Evolutionary conservation across 1,284 basidiomycete genomes (phyloP).

Genomic region (Cutaneotrichosporon daszewskae): DNA sequence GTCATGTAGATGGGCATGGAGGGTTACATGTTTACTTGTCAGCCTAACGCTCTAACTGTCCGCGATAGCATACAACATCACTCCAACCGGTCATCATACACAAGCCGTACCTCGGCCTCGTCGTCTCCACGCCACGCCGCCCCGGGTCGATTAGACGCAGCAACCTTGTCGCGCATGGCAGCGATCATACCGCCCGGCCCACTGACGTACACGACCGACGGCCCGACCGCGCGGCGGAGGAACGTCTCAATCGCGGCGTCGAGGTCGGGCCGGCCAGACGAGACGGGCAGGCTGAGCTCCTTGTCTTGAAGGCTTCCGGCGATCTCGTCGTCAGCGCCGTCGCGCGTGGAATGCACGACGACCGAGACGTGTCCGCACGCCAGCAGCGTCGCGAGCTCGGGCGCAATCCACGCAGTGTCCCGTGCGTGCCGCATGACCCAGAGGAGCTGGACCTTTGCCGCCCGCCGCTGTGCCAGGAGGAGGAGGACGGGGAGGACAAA

Average conservation of each 20-base stretch:
- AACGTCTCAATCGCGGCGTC: constrained; percentile 3
- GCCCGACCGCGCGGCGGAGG: constrained; percentile 1
- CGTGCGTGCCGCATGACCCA: constrained; percentile 23
- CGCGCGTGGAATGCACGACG: constrained; percentile 20
- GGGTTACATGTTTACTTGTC: too few relatives aligned
- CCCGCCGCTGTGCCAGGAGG: constrained; percentile 12
- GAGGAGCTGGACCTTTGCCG: constrained; percentile 20
- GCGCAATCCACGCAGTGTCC: constrained; percentile 25
- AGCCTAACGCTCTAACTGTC: constrained; percentile 3
- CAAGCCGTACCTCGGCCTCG: constrained; percentile 21
- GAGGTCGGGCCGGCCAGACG: background rate
- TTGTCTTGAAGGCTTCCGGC: background rate
- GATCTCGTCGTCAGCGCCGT: background rate
- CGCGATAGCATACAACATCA: constrained; percentile 6
- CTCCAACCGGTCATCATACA: constrained; percentile 27
- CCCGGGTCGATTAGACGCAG: constrained; percentile 13
- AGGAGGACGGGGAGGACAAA: constrained; percentile 31
- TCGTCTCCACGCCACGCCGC: constrained; percentile 22
- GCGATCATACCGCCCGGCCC: constrained; percentile 26
- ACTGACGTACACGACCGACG: constrained; percentile 22
- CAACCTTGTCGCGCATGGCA: constrained; percentile 22
- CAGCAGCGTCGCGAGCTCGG: constrained; percentile 21
- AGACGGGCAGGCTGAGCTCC: background rate
- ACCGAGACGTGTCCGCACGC: constrained; percentile 13
- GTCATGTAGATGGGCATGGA: too few relatives aligned